Base-by-base conservation (phyloP, 164 flowering plant species). In the Magnolia kwangsiensis region DNA sequence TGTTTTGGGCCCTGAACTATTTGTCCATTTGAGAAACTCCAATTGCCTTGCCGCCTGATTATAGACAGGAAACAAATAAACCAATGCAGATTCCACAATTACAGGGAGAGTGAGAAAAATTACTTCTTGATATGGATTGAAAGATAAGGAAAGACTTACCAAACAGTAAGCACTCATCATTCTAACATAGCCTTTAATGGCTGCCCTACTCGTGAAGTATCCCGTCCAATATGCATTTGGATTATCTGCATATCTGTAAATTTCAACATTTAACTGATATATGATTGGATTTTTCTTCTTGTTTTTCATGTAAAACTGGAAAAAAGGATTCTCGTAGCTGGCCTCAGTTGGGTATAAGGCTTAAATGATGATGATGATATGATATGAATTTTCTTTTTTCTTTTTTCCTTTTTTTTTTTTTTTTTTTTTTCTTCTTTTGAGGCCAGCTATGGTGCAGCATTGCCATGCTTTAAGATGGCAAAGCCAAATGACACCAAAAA, bases 171-270 rank as follows among this genome's bases (percentile, higher is more conserved):
- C 93, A 85, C 99, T 92, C 93, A 94, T 79, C 68, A 75, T 55
- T 83, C 97, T 87, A 71, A 96, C 98, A 86, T 90, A 94, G 74
- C 91, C 86, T 81, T 96, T 96, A 29, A 92, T 27, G 58, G 91
- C 87, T 69, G 99, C 92, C 79, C 99, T 88, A 74, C 99, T 96
- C 7, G 94, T 88, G 81, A 91, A 96, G 76, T 92, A 96, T 51
- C 99, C 98, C 31, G 98, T 96, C 97, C 98, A 96, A 81, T 92
- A 96, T 63, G 89, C 92, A 91, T 96, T 88, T 69, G 78, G 82
- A 71, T 87, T 83, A 82, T 94, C 98, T 83, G 97, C 98, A 88
- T 96, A 96, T 55, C 99, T 96, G 87, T 63, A 72, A 55, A 37
- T 64, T 21, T 31, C 77, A 74, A 74, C 23, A 67, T 50, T 24